Base-by-base conservation (phyloP, 352 stramenopile species). In the Pythium insidiosum region DNA sequence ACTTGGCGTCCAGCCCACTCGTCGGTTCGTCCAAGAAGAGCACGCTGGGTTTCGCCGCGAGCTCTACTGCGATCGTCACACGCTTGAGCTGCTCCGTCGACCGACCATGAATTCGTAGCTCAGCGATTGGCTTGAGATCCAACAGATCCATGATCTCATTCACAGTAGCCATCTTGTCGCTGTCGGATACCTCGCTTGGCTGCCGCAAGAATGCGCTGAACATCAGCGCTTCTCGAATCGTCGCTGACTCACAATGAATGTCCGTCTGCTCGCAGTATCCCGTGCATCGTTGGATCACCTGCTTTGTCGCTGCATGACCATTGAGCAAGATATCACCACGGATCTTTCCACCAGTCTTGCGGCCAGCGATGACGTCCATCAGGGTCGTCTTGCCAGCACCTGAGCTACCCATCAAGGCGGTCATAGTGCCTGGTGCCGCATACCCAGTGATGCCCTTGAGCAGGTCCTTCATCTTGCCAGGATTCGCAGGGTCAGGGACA, bases 321-420 rank as follows among this genome's bases (percentile, higher is more conserved):
- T 68, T 76, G 65, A 96, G 38, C 11, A 66, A 52, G 41, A 96
- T 74, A 5, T 89, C 47, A 21, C 88, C 86, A 26, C 50, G 58
- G 36, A 95, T 73, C 9, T 23, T 63, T 16, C 88, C 88, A 30
- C 67, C 68, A 20, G 63, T 85, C 60, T 97, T 97, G 34, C 88
- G 66, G 16, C 47, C 47, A 34, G 49, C 49, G 16, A 57, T 50
- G 21, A 57, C 49, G 41, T 57, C 49, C 49, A 57, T 57, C 26
- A 57, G 36, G 13, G 49, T 57, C 3, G 49, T 57, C 42, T 57
- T 57, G 16, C 49, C 49, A 33, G 76, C 68, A 43, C 73, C 71
- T 2, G 54, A 65, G 0, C 46, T 50, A 20, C 68, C 68, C 56
- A 76, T 74, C 16, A 81, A 43, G 4, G 66, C 66, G 4, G 56